Percentiles rank a stretch among this genome's conserved stretches.
phyloP scores from a whole-genome alignment of 768 basidiomycete species.

The Russula compacta region DNA sequence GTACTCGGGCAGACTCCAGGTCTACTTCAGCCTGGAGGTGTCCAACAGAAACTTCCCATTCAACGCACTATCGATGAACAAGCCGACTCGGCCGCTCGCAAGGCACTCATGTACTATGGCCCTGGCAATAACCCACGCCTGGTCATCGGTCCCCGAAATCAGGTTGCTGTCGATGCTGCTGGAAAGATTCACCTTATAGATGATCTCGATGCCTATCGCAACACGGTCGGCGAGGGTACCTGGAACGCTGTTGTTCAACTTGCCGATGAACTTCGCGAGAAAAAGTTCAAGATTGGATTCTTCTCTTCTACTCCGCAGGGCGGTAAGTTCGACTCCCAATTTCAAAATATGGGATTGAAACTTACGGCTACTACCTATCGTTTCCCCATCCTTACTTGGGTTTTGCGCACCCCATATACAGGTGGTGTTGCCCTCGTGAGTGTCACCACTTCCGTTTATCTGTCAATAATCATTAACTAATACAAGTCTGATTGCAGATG shows the following conservation, averaged over 20 bases:
- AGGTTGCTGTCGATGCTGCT: constrained; percentile 79
- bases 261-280: constrained; percentile 75
- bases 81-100: constrained; percentile 79
- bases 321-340: constrained; percentile 37
- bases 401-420: constrained; percentile 26
- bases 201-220: constrained; percentile 68
- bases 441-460: constrained; percentile 23
- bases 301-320: constrained; percentile 95
- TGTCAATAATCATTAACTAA: neutral
- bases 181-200: constrained; percentile 83
- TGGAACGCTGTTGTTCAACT: constrained; percentile 80
- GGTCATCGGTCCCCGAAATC: constrained; percentile 73
- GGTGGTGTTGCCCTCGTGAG: constrained; percentile 90
- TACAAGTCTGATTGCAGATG: constrained; percentile 45
- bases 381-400: constrained; percentile 14
- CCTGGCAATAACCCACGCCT: constrained; percentile 79
- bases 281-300: constrained; percentile 85
- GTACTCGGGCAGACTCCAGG: constrained; percentile 31
- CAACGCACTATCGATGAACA: constrained; percentile 75
- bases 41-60: constrained; percentile 56
- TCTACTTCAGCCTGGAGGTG: constrained; percentile 36
- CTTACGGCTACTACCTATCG: neutral
- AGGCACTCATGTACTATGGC: constrained; percentile 75
- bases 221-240: constrained; percentile 61
- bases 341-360: constrained; percentile 24